Evolutionary conservation across 2,329 filamentous ascomycete genomes (phyloP).

Genomic region (Trichophyton mentagrophytes): DNA sequence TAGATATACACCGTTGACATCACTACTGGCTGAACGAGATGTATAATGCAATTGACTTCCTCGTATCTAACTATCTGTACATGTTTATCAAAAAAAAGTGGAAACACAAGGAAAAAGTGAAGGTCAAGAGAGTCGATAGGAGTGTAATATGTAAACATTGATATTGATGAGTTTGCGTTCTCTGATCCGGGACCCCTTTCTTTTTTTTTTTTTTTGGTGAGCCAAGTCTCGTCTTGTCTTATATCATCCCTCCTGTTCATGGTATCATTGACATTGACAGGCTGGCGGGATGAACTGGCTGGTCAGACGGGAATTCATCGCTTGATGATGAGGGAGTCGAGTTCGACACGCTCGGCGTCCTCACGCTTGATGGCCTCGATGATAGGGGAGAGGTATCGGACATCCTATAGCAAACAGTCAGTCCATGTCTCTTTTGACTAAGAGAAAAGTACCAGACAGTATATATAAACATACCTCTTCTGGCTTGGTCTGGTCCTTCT

Average conservation of each 20-base stretch:
- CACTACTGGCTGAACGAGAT: no score
- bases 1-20: no score
- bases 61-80: constrained; percentile 3
- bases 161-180: neutral
- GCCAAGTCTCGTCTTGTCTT: neutral
- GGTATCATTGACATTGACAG: neutral
- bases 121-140: neutral
- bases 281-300: neutral
- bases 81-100: constrained; percentile 7
- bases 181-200: neutral
- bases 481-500: constrained; percentile 54
- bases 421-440: neutral
- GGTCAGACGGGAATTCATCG: constrained; percentile 6
- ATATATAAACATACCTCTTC: constrained; percentile 43
- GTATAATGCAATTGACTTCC: no score
- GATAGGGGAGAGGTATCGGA: constrained; percentile 52
- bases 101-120: neutral
- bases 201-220: no score
- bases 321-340: constrained; percentile 53
- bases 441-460: neutral
- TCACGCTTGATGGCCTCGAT: constrained; percentile 58
- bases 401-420: constrained; percentile 41
- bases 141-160: constrained; percentile 1
- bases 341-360: constrained; percentile 52
- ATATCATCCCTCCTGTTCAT: neutral